Conservation (phyloP, 441 rosid genomes). For the Eruca vesicaria region DNA sequence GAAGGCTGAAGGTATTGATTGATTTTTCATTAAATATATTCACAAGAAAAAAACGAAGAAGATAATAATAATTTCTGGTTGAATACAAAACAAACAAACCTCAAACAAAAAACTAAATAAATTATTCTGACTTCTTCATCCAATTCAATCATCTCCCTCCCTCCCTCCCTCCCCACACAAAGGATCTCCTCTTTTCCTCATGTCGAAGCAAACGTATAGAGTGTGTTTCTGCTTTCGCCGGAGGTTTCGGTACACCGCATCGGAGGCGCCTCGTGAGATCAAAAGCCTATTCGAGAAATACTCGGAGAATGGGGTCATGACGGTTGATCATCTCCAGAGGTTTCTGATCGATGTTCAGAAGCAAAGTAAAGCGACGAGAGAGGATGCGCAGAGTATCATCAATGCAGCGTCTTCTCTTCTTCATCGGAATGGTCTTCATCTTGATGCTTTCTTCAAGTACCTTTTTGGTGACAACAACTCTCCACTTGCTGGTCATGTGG, state of each 20-base stretch:
- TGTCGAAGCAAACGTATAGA: slow-evolving; percentile 84
- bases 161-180: slow-evolving; percentile 3
- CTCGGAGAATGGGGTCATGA: slow-evolving; percentile 71
- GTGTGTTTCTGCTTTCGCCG: slow-evolving; percentile 85
- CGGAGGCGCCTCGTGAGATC: slow-evolving; percentile 82
- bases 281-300: slow-evolving; percentile 55
- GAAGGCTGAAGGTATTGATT: slow-evolving; percentile 5
- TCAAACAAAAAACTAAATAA: not conserved
- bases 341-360: slow-evolving; percentile 73
- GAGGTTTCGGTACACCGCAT: slow-evolving; percentile 51
- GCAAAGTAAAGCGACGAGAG: slow-evolving; percentile 54
- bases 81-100: not conserved
- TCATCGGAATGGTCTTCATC: slow-evolving; percentile 59
- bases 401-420: slow-evolving; percentile 46
- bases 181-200: slow-evolving; percentile 18
- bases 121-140: slow-evolving; percentile 3
- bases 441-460: slow-evolving; percentile 79
- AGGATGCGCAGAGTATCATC: slow-evolving; percentile 67
- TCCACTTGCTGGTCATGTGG: slow-evolving; percentile 60
- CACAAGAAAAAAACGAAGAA: not conserved
- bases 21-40: not conserved
- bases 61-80: not conserved
- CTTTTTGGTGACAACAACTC: slow-evolving; percentile 46
- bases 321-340: slow-evolving; percentile 54
- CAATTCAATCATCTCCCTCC: not conserved